A percentile compares a stretch with the other conserved stretches of the same genome.
Conservation (phyloP, 2,329 filamentous ascomycete species). For the Hymenoscyphus linearis region DNA sequence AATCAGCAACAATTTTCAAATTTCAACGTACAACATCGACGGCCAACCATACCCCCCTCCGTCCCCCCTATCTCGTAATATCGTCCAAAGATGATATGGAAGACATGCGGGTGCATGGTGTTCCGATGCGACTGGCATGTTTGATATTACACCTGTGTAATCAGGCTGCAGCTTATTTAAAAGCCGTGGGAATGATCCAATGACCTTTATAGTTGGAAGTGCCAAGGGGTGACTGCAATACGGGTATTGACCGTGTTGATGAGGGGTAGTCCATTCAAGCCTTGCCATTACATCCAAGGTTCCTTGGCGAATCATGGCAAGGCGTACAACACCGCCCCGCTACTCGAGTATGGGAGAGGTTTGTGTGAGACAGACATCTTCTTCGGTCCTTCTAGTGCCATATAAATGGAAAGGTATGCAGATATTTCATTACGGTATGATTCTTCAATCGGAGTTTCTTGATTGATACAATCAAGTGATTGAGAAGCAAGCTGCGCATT, state of each 20-base stretch:
- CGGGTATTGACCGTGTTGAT: background rate
- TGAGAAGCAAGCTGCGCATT: background rate
- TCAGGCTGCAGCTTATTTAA: background rate
- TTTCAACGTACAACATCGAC: background rate
- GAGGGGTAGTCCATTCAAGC: constrained; percentile 3
- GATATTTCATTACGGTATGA: background rate
- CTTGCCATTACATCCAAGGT: background rate
- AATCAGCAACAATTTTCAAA: too few species aligned
- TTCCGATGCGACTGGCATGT: background rate
- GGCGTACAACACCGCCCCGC: background rate
- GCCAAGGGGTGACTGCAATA: background rate
- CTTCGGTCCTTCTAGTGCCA: constrained; percentile 5
- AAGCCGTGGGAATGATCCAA: background rate
- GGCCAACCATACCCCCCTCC: background rate
- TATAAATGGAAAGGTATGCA: background rate
- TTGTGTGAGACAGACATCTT: background rate
- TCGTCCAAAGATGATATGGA: background rate
- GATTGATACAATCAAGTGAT: background rate
- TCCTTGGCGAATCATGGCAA: background rate
- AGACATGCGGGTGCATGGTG: background rate
- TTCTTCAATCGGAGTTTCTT: background rate
- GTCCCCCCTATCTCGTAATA: background rate
- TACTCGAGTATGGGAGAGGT: too few species aligned
- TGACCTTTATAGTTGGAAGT: background rate
- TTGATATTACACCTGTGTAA: background rate